Evolutionary conservation across 2,329 filamentous ascomycete genomes (phyloP).

Genomic region (Decorospora gaudefroyi): DNA sequence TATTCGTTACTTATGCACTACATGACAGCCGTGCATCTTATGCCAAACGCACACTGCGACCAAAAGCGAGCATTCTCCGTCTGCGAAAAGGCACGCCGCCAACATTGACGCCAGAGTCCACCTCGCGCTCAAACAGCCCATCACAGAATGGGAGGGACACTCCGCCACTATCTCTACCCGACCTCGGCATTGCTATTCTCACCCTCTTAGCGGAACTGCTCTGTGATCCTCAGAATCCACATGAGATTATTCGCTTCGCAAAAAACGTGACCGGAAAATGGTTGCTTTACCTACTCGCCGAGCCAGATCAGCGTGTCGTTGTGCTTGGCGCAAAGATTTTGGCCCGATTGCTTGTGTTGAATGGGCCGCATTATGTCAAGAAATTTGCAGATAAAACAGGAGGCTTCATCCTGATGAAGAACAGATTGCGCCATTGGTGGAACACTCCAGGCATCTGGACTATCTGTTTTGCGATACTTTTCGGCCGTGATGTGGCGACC

Average conservation of each 20-base stretch:
- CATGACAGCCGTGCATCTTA: slow-evolving; percentile 63
- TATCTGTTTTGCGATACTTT: slow-evolving; percentile 84
- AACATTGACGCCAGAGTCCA: slow-evolving; percentile 34
- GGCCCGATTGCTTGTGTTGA: slow-evolving; percentile 78
- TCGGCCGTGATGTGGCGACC: slow-evolving; percentile 77
- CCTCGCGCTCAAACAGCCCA: slow-evolving; percentile 42
- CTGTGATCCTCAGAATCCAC: slow-evolving; percentile 70
- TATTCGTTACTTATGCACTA: slow-evolving; percentile 92
- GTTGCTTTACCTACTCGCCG: slow-evolving; percentile 87
- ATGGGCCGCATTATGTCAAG: slow-evolving; percentile 77
- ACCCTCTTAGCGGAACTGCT: slow-evolving; percentile 77
- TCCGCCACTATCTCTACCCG: slow-evolving; percentile 60
- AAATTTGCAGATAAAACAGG: slow-evolving; percentile 87
- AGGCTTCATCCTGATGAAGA: slow-evolving; percentile 84
- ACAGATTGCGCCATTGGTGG: slow-evolving; percentile 86
- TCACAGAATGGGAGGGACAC: slow-evolving; percentile 24
- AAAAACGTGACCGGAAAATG: slow-evolving; percentile 97
- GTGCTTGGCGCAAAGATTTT: slow-evolving; percentile 81
- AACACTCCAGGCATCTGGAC: slow-evolving; percentile 82
- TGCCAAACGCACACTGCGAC: slow-evolving; percentile 41
- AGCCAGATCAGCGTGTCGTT: slow-evolving; percentile 82
- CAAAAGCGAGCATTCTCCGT: slow-evolving; percentile 41
- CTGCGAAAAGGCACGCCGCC: slow-evolving; percentile 37
- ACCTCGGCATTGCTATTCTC: slow-evolving; percentile 75
- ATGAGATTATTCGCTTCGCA: slow-evolving; percentile 82